Evolutionary conservation across 257 asterid species (phyloP).

Genomic region (Asclepias syriaca): DNA sequence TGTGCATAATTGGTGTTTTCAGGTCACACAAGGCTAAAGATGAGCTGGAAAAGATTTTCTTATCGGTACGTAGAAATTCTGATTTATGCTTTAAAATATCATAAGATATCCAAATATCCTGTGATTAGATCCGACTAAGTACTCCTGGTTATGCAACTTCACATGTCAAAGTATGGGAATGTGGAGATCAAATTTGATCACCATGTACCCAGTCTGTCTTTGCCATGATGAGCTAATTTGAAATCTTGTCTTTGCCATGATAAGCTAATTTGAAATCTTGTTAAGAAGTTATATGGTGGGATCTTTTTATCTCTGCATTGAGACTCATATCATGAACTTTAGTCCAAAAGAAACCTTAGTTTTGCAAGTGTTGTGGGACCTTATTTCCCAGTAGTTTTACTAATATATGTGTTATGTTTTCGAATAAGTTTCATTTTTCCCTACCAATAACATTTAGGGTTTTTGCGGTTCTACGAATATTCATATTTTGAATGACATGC

Average conservation of each 20-base stretch:
- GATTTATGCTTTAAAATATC: not conserved
- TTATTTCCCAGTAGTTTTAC: not conserved
- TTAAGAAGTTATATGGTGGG: not conserved
- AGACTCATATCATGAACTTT: not conserved
- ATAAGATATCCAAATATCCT: not conserved
- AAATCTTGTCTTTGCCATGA: not conserved
- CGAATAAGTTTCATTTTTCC: not conserved
- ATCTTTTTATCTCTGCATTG: not conserved
- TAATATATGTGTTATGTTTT: not conserved
- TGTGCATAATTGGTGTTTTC: slow-evolving; percentile 81
- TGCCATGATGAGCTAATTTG: not conserved
- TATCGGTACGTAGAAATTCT: slow-evolving; percentile 44
- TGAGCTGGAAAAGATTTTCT: slow-evolving; percentile 55
- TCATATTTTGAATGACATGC: not conserved
- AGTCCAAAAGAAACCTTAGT: not conserved
- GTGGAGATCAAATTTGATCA: not conserved
- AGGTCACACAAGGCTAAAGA: slow-evolving; percentile 56
- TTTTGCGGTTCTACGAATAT: not conserved
- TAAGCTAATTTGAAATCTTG: not conserved
- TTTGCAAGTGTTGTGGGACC: not conserved
- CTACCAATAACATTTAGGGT: not conserved
- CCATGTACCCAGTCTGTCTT: not conserved
- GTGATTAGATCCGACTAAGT: not conserved
- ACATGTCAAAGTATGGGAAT: not conserved
- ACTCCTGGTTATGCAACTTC: not conserved